A percentile compares a stretch with the other conserved stretches of the same genome.
Evolutionary conservation across 2,329 filamentous ascomycete species (phyloP).

Genomic region (Monilinia vaccinii-corymbosi): DNA sequence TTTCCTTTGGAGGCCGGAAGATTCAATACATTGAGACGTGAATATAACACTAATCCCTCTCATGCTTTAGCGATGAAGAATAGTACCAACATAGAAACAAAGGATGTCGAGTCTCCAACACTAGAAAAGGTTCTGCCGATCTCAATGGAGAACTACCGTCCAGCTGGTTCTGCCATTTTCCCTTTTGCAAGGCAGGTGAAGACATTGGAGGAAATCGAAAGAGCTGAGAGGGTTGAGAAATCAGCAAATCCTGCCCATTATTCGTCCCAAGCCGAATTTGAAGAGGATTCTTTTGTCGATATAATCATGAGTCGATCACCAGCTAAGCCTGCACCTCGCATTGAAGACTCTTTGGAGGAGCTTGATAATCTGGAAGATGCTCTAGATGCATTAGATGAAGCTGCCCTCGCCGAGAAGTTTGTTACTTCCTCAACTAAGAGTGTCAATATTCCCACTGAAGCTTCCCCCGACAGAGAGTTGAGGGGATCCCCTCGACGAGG

Average conservation of each 20-base stretch:
- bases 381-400: conserved; percentile 37
- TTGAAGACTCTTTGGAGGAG: conserved; percentile 56
- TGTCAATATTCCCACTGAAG: not conserved
- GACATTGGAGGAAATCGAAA: conserved; percentile 26
- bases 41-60: conserved; percentile 10
- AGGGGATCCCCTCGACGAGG: not conserved
- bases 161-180: not conserved
- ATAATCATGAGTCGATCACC: conserved; percentile 31
- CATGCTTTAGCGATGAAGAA: conserved; percentile 18
- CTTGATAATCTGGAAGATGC: conserved; percentile 54
- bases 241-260: not conserved
- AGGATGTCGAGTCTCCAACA: not conserved
- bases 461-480: not conserved
- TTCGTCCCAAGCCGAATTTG: conserved; percentile 8
- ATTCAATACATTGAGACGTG: not conserved
- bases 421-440: conserved; percentile 5
- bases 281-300: conserved; percentile 31
- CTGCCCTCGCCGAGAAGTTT: conserved; percentile 21
- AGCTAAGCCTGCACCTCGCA: conserved; percentile 36
- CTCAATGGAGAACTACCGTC: not conserved
- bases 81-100: not conserved
- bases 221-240: conserved; percentile 9
- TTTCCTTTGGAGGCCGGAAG: conserved; percentile 5
- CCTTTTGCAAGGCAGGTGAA: conserved; percentile 14
- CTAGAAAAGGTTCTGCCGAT: not conserved